Evolutionary conservation across 2,329 filamentous ascomycete genomes (phyloP), one percentile per base, ranked within the genome.

Genomic region (Phyllosticta citriasiana): DNA sequence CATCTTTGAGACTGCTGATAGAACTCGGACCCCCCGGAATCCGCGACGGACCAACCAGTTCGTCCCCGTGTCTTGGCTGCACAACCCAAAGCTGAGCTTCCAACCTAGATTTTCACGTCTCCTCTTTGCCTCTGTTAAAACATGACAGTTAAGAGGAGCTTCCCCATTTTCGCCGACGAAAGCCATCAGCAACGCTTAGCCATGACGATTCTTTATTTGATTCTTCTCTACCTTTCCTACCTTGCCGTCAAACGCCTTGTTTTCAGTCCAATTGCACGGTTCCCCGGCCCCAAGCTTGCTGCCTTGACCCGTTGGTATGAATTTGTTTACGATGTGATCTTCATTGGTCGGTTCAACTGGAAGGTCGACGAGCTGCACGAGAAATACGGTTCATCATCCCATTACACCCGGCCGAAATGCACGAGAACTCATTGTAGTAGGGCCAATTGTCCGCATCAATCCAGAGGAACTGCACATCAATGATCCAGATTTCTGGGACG

Each of bases 301-400:
- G 64, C 64, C 1, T 9, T 63, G 22, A 63, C 61, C 16, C 25
- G 47, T 4, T 62, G 58, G 55, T 63, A 65, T 53, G 63, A 59
- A 26, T 55, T 57, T 35, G 63, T 54, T 16, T 62, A 61, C 53
- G 63, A 64, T 53, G 25, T 61, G 10, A n/a, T 55, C 4, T 63
- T 64, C 9, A 14, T 51, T 10, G 67, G 66, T 5, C 56, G 61
- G 19, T 68, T 64, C 51, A 63, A 62, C 2, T 68, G 61, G 58
- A 59, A 67, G 26, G 66, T 68, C 30, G 55, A 66, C 35, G 56
- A 64, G 16, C 64, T 69, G 62, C 68, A 69, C 51, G 61, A 65
- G 57, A 35, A 63, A 55, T 67, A 68, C 35, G 67, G 67, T 64
- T 57, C 51, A 16, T 16, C 25, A 4, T 35, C 35, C 19, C 12